phyloP scores from a whole-genome alignment of 164 flowering plant genomes.

The Chimonanthus salicifolius region DNA sequence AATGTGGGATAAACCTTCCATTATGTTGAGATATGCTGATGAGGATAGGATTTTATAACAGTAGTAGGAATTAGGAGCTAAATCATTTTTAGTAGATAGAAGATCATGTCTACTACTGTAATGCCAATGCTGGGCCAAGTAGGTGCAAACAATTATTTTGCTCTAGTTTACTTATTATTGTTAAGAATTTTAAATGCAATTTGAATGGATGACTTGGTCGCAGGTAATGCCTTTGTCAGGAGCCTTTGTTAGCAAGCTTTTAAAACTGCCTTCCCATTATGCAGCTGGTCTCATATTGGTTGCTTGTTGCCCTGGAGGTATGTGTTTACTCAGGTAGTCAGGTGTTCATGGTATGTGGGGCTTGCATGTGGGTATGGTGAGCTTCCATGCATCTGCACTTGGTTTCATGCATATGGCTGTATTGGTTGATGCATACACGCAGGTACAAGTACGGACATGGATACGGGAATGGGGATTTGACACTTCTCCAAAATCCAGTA shows the following conservation, averaged over 20 bases:
- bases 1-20: no score
- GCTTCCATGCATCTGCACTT: background rate
- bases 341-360: background rate
- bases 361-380: background rate
- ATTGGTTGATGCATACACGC: no score
- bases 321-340: background rate
- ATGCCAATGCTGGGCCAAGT: background rate
- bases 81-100: background rate
- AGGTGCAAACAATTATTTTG: background rate
- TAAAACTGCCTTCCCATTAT: constrained; percentile 72
- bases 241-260: constrained; percentile 69
- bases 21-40: background rate
- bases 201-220: constrained; percentile 8
- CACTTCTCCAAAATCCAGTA: no score
- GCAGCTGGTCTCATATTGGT: constrained; percentile 94
- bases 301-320: constrained; percentile 93
- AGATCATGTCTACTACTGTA: background rate
- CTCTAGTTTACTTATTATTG: background rate
- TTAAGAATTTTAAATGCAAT: background rate
- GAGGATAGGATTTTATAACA: background rate
- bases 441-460: no score
- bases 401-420: background rate
- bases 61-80: no score
- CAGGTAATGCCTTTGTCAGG: constrained; percentile 95
- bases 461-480: no score